A percentile compares a stretch with the other conserved stretches of the same genome.
These are phyloP conservation scores for Medicago lupulina DNA, from an alignment of 306 rosid genomes.

Conservation along the genomic window DNA sequence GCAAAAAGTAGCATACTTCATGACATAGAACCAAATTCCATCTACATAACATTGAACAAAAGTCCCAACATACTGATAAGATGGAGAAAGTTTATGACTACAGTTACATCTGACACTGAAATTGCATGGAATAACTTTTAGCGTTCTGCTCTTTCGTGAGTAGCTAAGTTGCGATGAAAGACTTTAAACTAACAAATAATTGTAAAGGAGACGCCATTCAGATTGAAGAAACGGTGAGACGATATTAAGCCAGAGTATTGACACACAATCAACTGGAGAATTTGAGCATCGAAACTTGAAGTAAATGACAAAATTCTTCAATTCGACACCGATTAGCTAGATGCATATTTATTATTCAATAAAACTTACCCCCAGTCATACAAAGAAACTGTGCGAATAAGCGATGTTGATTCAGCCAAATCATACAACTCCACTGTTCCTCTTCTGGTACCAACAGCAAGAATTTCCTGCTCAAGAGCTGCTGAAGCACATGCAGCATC, in stretches of 20 bases:
- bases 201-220: slow-evolving; percentile 18
- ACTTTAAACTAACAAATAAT: slow-evolving; percentile 11
- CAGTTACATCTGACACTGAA: slow-evolving; percentile 12
- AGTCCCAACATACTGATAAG: slow-evolving; percentile 29
- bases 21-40: slow-evolving; percentile 34
- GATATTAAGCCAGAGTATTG: slow-evolving; percentile 24
- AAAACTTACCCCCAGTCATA: slow-evolving; percentile 96
- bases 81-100: slow-evolving; percentile 14
- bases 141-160: slow-evolving; percentile 10
- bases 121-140: slow-evolving; percentile 24
- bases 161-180: slow-evolving; percentile 5
- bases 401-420: slow-evolving; percentile 73
- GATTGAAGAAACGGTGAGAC: slow-evolving; percentile 27
- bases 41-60: slow-evolving; percentile 12
- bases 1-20: slow-evolving; percentile 48
- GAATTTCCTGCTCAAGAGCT: slow-evolving; percentile 85
- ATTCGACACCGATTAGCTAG: slow-evolving; percentile 36
- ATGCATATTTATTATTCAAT: slow-evolving; percentile 27
- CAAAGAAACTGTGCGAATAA: slow-evolving; percentile 78
- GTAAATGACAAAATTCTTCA: slow-evolving; percentile 34
- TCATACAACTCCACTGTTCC: slow-evolving; percentile 90
- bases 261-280: slow-evolving; percentile 16
- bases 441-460: slow-evolving; percentile 95
- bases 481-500: slow-evolving; percentile 91
- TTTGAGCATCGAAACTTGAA: slow-evolving; percentile 20